phyloP scores from a whole-genome alignment of 306 rosid species.

The Hippophae rhamnoides region DNA sequence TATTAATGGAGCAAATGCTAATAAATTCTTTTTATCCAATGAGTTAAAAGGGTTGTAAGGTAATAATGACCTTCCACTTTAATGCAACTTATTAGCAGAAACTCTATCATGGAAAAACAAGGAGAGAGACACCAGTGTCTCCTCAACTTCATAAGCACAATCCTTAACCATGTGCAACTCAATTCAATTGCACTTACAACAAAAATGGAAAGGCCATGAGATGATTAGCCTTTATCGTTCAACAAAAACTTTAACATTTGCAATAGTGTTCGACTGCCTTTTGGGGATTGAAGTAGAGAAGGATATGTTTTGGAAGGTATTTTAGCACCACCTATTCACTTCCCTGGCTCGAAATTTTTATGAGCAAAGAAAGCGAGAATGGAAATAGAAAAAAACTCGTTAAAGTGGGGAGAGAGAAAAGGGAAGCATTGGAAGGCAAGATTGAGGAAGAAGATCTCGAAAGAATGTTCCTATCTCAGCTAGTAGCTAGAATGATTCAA shows the following conservation, averaged over 20 bases:
- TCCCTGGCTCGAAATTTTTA: slow-evolving; percentile 53
- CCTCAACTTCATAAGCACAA: slow-evolving; percentile 37
- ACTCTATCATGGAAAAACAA: slow-evolving; percentile 70
- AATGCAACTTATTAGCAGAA: slow-evolving; percentile 72
- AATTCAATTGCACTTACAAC: slow-evolving; percentile 31
- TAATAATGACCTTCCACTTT: slow-evolving; percentile 68
- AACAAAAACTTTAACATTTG: slow-evolving; percentile 45
- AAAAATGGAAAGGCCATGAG: slow-evolving; percentile 40
- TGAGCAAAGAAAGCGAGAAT: slow-evolving; percentile 62
- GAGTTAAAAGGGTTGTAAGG: slow-evolving; percentile 81
- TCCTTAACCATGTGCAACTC: slow-evolving; percentile 35
- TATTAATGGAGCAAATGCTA: slow-evolving; percentile 68
- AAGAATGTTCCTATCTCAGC: slow-evolving; percentile 32
- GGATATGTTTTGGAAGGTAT: slow-evolving; percentile 64
- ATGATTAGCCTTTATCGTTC: slow-evolving; percentile 42
- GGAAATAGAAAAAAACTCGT: slow-evolving; percentile 47
- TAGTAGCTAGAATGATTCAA: slow-evolving; percentile 46
- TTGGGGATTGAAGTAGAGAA: slow-evolving; percentile 53
- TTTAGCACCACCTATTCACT: slow-evolving; percentile 33
- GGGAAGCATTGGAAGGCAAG: slow-evolving; percentile 36
- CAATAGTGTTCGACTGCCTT: slow-evolving; percentile 56
- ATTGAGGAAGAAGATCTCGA: slow-evolving; percentile 23
- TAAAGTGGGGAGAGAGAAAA: slow-evolving; percentile 55
- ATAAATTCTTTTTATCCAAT: slow-evolving; percentile 50
- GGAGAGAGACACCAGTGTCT: slow-evolving; percentile 55